Evolutionary conservation across 148 eudicot genomes (phyloP), one percentile per base, ranked within the genome.

Genomic region (Dianthus caryophyllus): DNA sequence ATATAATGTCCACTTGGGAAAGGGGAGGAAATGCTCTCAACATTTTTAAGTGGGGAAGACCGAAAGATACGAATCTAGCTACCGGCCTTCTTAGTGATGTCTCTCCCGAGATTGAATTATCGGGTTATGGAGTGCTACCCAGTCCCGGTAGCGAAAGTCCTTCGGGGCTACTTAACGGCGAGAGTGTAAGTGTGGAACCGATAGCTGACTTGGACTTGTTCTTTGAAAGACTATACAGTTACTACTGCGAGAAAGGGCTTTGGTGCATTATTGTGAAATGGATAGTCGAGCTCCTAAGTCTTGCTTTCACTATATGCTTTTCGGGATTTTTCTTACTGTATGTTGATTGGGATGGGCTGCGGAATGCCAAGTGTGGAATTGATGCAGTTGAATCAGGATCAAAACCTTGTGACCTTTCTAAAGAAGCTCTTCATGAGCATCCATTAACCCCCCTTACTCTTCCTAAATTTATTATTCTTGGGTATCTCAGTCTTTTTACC

Each of bases 81-180:
- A 77, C 81, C 53, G 81, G 87, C 65, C 79, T 90, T 41, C 92
- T 90, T 33, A 61, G 78, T 60, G 81, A 86, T 47, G 78, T 43
- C 29, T 78, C 79, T 71, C 88, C 82, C 47, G 96, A 87, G 80
- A 88, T 94, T 61, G 97, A 94, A 73, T 65, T 94, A 68, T 90
- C 99, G 10, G 87, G 77, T 16, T 94, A 90, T 65, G 87, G 78
- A 52, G 78, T 80, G 69, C 79, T 86, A 22, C 89, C 93, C 15
- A 94, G 99, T 80, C 80, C 84, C 29, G 92, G 92, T 39, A 94
- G 99, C 70, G 99, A 94, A 75, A 94, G 99, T 76, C 99, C 99
- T 5, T 94, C 99, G 20, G 97, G 83, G 74, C 83, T 94, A 74
- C 98, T 94, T 75, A 75, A 94, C 74, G 99, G 90, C 21, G 99